These are phyloP conservation scores for Solanum appendiculatum DNA, from an alignment of 257 asterid genomes.

Conservation along the genomic window DNA sequence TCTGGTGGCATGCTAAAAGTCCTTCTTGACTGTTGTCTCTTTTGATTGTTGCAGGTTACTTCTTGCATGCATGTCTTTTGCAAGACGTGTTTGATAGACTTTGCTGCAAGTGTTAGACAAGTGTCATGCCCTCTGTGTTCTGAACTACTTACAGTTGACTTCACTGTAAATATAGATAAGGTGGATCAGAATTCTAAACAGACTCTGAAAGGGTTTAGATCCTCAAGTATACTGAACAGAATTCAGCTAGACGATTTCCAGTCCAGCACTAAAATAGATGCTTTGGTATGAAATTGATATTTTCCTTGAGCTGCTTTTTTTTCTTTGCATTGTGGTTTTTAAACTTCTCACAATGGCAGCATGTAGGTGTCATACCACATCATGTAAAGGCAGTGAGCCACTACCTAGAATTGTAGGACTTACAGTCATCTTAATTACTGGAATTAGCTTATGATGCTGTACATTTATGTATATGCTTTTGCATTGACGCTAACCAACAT, in stretches of 20 bases:
- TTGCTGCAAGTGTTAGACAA: slow-evolving; percentile 52
- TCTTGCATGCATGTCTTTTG: slow-evolving; percentile 76
- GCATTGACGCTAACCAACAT: neutral
- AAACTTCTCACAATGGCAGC: neutral
- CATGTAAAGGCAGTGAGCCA: neutral
- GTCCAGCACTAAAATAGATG: slow-evolving; percentile 91
- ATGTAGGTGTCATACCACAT: neutral
- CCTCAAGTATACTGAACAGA: slow-evolving; percentile 77
- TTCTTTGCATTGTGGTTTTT: neutral
- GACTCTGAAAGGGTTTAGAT: slow-evolving; percentile 57
- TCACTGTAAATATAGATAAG: slow-evolving; percentile 28
- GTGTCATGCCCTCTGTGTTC: slow-evolving; percentile 75
- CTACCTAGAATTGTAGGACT: neutral
- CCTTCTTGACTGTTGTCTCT: neutral
- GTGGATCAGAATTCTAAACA: slow-evolving; percentile 41
- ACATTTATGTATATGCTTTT: neutral
- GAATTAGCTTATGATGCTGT: neutral
- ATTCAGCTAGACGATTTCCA: slow-evolving; percentile 60
- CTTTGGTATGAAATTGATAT: slow-evolving; percentile 48
- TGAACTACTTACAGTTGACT: slow-evolving; percentile 68
- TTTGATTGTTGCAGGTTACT: slow-evolving; percentile 40
- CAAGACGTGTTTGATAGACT: slow-evolving; percentile 73
- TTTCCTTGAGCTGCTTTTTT: neutral
- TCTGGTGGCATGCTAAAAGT: neutral
- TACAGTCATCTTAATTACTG: neutral